phyloP scores from a whole-genome alignment of 73 alveolate genomes.

The Paramecium pentaurelia region DNA sequence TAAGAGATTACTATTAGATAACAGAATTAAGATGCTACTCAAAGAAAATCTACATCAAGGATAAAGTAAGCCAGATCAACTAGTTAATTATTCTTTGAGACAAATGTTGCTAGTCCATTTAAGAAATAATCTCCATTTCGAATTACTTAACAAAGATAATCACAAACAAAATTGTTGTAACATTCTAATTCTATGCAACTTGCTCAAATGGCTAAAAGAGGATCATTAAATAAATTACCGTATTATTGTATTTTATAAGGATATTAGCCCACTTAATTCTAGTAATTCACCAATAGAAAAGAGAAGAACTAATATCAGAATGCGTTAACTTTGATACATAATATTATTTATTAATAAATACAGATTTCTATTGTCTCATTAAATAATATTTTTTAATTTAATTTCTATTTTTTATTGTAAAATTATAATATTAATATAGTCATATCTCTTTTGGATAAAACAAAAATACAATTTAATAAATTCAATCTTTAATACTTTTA shows the following conservation, averaged over 20 bases:
- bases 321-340: not conserved
- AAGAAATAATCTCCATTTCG: slow-evolving; percentile 17
- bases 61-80: slow-evolving; percentile 37
- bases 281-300: not conserved
- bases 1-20: not conserved
- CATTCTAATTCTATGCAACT: not conserved
- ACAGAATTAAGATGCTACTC: not conserved
- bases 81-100: slow-evolving; percentile 6
- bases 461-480: not conserved
- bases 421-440: not conserved
- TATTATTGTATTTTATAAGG: not conserved
- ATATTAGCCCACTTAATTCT: not conserved
- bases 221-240: slow-evolving; percentile 5
- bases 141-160: not conserved
- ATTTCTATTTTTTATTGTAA: not conserved
- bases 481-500: not conserved
- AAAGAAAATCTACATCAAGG: not conserved
- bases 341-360: not conserved
- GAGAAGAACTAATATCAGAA: slow-evolving; percentile 13
- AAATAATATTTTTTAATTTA: not conserved
- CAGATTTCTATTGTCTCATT: not conserved
- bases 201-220: not conserved
- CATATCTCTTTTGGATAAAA: not conserved
- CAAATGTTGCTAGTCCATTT: not conserved
- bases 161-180: not conserved